Evolutionary conservation across 1,139 yeast genomes (phyloP), one percentile per base, ranked within the genome.

Genomic region (Yamadazyma kanchanaburiensis): DNA sequence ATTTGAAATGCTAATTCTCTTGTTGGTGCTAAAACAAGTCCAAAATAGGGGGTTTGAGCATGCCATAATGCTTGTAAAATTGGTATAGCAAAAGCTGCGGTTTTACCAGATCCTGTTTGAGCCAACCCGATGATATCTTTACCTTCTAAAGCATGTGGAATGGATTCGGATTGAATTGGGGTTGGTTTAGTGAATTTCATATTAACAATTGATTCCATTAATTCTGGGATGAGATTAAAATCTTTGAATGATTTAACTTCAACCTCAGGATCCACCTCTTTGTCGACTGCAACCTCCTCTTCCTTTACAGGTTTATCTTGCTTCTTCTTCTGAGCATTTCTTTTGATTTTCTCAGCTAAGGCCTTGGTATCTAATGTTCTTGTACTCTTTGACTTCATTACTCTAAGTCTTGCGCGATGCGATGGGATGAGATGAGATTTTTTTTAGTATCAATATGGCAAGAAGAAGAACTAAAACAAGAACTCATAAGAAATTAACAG

Each of bases 1-100:
- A 94, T 91, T 55, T 91, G 99, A 55, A 84, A 88, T 0, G 98
- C 98, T 53, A 91, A 67, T 60, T 91, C 99, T 64, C 99, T 79
- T 1, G 99, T 91, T 17, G 99, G 99, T 0, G 96, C 94, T 45
- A 91, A 60, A 2, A 91, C 94, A 43, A 94, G 77, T 6, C 94
- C 95, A 55, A 79, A 91, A 48, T 85, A 83, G 2, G 96, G 91
- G 5, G 80, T 70, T 46, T 91, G 96, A 13, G 84, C 87, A 37
- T 85, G 78, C 87, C 95, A 89, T 30, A 91, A 67, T 0, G 88
- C 80, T 55, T 94, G 96, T 24, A 91, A 67, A 26, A 91, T 87
- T 1, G 98, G 98, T 34, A 83, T 78, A 12, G 91, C 89, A 62
- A 82, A 83, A 0, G 94, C 94, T 0, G 91, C 94, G 0, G 94